Percentiles rank a stretch among this genome's conserved stretches.
Evolutionary conservation across 352 stramenopile genomes (phyloP).

Genomic region (Thalassiosira delicatula): DNA sequence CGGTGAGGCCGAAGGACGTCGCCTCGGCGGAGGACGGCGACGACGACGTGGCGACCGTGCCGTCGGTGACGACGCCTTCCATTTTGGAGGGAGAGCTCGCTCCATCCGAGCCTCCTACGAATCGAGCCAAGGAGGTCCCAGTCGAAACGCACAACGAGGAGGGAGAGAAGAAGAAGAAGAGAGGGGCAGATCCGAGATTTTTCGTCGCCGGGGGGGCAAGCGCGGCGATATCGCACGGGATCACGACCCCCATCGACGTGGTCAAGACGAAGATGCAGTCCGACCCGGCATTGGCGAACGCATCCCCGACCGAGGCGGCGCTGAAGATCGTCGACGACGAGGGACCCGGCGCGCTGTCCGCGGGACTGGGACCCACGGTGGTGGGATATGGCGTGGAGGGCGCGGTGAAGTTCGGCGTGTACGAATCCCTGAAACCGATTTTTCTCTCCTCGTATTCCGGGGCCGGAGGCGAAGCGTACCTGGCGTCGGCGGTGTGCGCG

Average conservation of each 20-base stretch:
- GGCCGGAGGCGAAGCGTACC: constrained; percentile 56
- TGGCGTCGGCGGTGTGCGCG: constrained; percentile 75
- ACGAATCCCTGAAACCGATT: constrained; percentile 81
- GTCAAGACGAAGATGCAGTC: constrained; percentile 85
- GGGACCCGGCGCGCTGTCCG: constrained; percentile 68
- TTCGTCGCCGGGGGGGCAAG: constrained; percentile 84
- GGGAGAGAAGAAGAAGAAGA: constrained; percentile 19
- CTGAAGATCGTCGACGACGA: constrained; percentile 78
- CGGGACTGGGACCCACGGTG: constrained; percentile 81
- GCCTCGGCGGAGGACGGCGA: not conserved
- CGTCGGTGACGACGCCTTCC: constrained; percentile 37
- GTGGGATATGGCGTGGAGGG: constrained; percentile 84
- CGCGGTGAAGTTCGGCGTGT: constrained; percentile 82
- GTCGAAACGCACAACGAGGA: not conserved
- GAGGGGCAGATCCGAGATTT: constrained; percentile 76
- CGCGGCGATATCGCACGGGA: constrained; percentile 83
- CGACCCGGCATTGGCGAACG: constrained; percentile 60
- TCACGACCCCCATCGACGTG: constrained; percentile 86
- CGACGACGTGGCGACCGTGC: not conserved
- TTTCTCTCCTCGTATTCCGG: constrained; percentile 48
- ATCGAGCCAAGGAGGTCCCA: constrained; percentile 21
- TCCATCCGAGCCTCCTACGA: constrained; percentile 34
- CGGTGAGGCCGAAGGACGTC: constrained; percentile 12
- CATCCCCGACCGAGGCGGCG: constrained; percentile 56
- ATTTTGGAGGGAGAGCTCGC: constrained; percentile 40